phyloP scores from a whole-genome alignment of 176 grass and related monocot species.

The Puya raimondii region DNA sequence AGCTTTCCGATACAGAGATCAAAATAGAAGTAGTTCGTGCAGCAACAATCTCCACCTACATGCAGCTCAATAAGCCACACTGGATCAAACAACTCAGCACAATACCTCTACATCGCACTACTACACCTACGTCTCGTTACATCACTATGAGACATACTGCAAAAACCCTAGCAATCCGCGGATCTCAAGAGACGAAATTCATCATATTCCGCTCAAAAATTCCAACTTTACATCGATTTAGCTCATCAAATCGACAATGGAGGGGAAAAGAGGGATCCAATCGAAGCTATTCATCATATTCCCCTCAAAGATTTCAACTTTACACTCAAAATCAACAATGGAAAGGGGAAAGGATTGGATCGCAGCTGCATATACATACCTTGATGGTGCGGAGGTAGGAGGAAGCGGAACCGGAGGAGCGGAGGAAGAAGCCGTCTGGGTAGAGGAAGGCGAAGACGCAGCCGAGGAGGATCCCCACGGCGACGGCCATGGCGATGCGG shows the following conservation, averaged over 20 bases:
- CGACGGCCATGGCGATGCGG: slow-evolving; percentile 63
- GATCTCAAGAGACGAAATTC: neutral
- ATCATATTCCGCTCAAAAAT: neutral
- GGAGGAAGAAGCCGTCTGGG: slow-evolving; percentile 63
- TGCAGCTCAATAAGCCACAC: too few relatives aligned
- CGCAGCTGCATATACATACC: too few relatives aligned
- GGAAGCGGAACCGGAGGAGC: slow-evolving; percentile 13
- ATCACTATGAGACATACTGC: too few relatives aligned
- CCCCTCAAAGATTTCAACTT: too few relatives aligned
- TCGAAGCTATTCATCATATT: neutral
- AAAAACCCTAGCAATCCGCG: too few relatives aligned
- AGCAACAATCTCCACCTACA: too few relatives aligned
- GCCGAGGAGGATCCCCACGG: slow-evolving; percentile 60
- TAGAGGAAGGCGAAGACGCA: slow-evolving; percentile 81
- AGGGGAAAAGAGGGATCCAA: neutral
- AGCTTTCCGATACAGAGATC: too few relatives aligned
- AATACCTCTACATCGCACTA: neutral
- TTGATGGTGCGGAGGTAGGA: slow-evolving; percentile 20
- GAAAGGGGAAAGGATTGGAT: too few relatives aligned
- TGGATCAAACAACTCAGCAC: too few relatives aligned
- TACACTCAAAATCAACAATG: too few relatives aligned
- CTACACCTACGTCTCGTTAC: neutral
- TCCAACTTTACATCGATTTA: neutral
- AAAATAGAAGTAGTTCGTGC: too few relatives aligned
- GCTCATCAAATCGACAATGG: neutral